Evolutionary conservation across 495 filamentous ascomycete species (phyloP).

Genomic region (Chaetomium tenue): DNA sequence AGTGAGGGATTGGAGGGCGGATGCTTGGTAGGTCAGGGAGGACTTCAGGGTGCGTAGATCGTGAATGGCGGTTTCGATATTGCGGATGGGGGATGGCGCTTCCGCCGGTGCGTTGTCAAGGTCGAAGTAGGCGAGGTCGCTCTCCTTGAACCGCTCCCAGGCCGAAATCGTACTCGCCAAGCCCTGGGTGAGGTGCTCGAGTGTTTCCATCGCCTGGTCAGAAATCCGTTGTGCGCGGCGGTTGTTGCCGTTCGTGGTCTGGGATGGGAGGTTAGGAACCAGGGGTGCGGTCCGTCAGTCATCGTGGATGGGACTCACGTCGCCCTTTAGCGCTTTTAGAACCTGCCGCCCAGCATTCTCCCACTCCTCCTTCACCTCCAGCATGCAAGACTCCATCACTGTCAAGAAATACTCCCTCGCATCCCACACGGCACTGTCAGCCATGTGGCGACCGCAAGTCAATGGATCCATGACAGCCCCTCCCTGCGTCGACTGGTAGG

Average conservation of each 20-base stretch:
- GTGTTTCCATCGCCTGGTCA: slow-evolving; percentile 11
- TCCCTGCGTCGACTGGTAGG: slow-evolving; percentile 11
- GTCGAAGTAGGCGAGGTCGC: slow-evolving; percentile 23
- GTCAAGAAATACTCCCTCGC: slow-evolving; percentile 27
- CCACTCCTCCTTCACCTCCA: slow-evolving; percentile 23
- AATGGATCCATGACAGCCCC: slow-evolving; percentile 10
- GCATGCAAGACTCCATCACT: slow-evolving; percentile 17
- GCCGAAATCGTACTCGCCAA: slow-evolving; percentile 10
- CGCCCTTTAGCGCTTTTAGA: slow-evolving; percentile 14
- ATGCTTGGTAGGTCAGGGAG: neutral
- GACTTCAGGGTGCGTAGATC: neutral
- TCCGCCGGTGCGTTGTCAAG: neutral
- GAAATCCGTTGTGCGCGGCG: neutral
- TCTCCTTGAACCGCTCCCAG: slow-evolving; percentile 24
- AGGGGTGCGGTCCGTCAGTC: no score
- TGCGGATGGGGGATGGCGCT: slow-evolving; percentile 4
- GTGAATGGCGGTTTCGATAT: slow-evolving; percentile 11
- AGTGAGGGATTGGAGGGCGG: neutral
- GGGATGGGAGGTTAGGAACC: neutral
- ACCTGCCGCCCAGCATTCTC: slow-evolving; percentile 12
- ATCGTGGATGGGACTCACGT: no score
- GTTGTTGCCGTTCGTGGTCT: neutral
- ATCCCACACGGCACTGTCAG: neutral
- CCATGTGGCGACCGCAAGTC: slow-evolving; percentile 1
- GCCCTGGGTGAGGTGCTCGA: slow-evolving; percentile 18